phyloP scores from a whole-genome alignment of 2,329 filamentous ascomycete genomes.

The Phyllosticta citribraziliensis region DNA sequence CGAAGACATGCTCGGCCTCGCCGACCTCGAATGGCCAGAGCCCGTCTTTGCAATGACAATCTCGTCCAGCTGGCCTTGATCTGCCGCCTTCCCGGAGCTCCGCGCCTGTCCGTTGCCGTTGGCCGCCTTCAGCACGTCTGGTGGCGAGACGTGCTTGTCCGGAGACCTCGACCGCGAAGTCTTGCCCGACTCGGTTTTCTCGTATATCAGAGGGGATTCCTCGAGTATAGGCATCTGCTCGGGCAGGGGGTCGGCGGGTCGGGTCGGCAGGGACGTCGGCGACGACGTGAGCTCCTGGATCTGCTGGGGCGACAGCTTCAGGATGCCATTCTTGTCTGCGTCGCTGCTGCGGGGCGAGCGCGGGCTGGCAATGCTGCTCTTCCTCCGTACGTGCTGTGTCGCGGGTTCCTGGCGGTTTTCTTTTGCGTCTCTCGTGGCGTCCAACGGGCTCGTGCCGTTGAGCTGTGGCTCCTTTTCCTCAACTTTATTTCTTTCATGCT shows the following conservation, averaged over 20 bases:
- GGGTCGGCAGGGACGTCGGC: constrained; percentile 44
- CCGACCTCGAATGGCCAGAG: background rate
- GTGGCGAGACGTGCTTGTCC: background rate
- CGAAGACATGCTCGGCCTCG: constrained; percentile 1
- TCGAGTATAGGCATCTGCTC: constrained; percentile 19
- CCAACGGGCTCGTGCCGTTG: background rate
- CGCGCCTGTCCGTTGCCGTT: background rate
- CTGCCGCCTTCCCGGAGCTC: constrained; percentile 1
- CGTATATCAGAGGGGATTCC: constrained; percentile 4
- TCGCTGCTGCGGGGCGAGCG: background rate
- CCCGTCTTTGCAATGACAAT: background rate
- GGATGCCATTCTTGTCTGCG: constrained; percentile 24
- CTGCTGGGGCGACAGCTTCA: constrained; percentile 45
- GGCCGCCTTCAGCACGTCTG: background rate
- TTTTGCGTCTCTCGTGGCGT: background rate
- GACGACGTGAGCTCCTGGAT: constrained; percentile 46
- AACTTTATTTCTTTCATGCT: constrained; percentile 2
- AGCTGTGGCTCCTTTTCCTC: background rate
- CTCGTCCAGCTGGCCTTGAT: background rate
- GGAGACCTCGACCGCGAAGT: background rate
- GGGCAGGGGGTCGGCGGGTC: constrained; percentile 29
- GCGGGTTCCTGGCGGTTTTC: background rate
- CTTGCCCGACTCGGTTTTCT: background rate
- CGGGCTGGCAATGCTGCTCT: constrained; percentile 2
- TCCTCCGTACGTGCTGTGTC: background rate